These are phyloP conservation scores for Thielaviopsis ethacetica DNA, from an alignment of 2,329 filamentous ascomycete species.

Conservation along the genomic window DNA sequence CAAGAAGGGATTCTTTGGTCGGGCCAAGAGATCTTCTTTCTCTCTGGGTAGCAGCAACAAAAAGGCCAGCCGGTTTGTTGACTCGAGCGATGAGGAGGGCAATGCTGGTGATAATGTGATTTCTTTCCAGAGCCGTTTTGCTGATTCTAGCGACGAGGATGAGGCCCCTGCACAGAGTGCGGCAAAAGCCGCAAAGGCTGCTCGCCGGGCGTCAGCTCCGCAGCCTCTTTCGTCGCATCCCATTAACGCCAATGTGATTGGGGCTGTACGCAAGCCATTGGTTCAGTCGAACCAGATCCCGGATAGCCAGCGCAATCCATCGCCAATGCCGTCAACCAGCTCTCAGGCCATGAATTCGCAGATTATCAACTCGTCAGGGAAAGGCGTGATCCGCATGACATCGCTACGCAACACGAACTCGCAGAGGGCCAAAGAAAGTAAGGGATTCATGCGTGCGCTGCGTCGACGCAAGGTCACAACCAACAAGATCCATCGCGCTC, in stretches of 20 bases:
- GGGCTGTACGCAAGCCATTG: background rate
- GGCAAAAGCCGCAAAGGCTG: conserved; percentile 10
- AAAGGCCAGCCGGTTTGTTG: conserved; percentile 41
- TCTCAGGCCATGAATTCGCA: too few relatives aligned
- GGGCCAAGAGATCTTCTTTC: conserved; percentile 23
- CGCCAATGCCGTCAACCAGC: conserved; percentile 12
- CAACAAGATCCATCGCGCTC: conserved; percentile 36
- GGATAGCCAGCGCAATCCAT: conserved; percentile 15
- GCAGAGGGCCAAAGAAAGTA: conserved; percentile 12
- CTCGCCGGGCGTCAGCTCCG: background rate
- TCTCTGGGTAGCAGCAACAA: conserved; percentile 3
- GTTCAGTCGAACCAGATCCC: background rate
- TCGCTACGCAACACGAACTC: conserved; percentile 14
- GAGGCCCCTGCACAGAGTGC: background rate
- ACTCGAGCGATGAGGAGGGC: conserved; percentile 54
- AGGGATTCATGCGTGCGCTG: conserved; percentile 39
- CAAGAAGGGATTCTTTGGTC: conserved; percentile 25
- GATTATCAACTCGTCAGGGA: conserved; percentile 23
- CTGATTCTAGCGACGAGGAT: conserved; percentile 50
- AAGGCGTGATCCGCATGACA: conserved; percentile 19
- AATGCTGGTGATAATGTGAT: background rate
- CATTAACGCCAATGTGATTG: conserved; percentile 1
- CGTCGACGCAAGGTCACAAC: conserved; percentile 40
- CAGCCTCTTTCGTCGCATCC: background rate
- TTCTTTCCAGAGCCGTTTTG: conserved; percentile 32